Percentiles rank a stretch among this genome's conserved stretches.
These are phyloP conservation scores for Yarrowia sp. DNA, from an alignment of 805 yeast genomes.

Conservation along the genomic window DNA sequence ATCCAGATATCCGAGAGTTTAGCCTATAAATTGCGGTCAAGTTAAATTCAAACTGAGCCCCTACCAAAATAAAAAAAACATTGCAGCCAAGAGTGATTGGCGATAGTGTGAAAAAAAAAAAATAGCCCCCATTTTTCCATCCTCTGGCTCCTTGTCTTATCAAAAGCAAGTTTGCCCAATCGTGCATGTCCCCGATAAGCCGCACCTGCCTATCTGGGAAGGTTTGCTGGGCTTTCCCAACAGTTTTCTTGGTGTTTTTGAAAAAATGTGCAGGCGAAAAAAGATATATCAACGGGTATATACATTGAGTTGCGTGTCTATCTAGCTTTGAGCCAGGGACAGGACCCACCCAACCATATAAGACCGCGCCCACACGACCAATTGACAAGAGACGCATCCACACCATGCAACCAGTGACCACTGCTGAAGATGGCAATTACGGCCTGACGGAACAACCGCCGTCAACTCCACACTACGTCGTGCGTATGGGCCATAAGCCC, in stretches of 20 bases:
- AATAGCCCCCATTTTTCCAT: no score
- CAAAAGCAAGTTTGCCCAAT: not conserved
- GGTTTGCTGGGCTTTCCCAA: slow-evolving; percentile 23
- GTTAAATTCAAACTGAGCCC: no score
- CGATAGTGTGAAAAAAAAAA: no score
- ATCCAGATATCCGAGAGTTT: not conserved
- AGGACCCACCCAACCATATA: not conserved
- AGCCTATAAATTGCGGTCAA: no score
- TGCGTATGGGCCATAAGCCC: slow-evolving; percentile 14
- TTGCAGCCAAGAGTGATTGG: no score
- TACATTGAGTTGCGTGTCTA: slow-evolving; percentile 11
- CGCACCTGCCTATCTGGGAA: slow-evolving; percentile 5
- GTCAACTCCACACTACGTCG: not conserved
- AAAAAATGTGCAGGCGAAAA: not conserved
- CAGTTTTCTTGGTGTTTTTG: not conserved
- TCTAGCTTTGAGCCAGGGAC: not conserved
- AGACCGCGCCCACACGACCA: slow-evolving; percentile 13
- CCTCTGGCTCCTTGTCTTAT: not conserved
- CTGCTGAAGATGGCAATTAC: not conserved
- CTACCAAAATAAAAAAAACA: no score
- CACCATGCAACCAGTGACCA: not conserved
- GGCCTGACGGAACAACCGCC: not conserved
- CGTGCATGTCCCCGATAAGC: slow-evolving; percentile 2
- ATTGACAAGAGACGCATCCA: not conserved
- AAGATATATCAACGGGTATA: not conserved